Base-by-base conservation (phyloP, 2,329 filamentous ascomycete species). In the Ophiostoma pallidulum region DNA sequence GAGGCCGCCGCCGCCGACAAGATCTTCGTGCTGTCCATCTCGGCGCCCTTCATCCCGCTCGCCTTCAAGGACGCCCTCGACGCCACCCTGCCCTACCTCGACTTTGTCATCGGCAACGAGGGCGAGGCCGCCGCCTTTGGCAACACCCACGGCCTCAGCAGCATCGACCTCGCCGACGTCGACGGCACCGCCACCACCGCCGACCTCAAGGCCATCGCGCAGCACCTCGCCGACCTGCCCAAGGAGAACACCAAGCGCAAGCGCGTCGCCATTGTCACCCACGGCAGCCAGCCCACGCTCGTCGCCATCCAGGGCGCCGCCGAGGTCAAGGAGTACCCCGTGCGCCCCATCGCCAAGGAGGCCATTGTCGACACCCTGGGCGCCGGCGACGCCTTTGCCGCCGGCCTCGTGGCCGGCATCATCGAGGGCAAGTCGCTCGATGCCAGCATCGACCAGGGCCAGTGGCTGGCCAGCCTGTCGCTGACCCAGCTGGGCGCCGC, bases 31-130 rank as follows among this genome's bases (percentile, higher is more conserved):
- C 81, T 98, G 58, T 94, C 89, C 58, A 80, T 98, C 52, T 92
- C 88, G 44, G 92, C 92, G 8, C 92, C 92, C 51, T 98, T 98
- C 75, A 95, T 98, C 62, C 74, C 84, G 33, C 85, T 94, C 64
- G 95, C 96, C 78, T 98, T 97, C 84, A 96, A 96, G 76, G 90
- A 96, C 42, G 85, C 81, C 56, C 79, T 98, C 41, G 88, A 95
- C 68, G 82, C 81, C 59, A 84, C 86, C 47, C 75, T 88, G 45
- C 85, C 86, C 26, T 96, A 95, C 79, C 94, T 89, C 75, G 90
- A 97, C 72, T 94, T 91, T 69, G 75, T 97, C 53, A 86, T 98
- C 65, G 91, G 90, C 62, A 98, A 98, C 72, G 92, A 98, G 80
- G 86, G 86, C 56, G 92, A 98, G 73, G 91, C 90, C 41, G 78